Evolutionary conservation across 169 alveolate genomes (phyloP).

Genomic region (Plasmodium gaboni): DNA sequence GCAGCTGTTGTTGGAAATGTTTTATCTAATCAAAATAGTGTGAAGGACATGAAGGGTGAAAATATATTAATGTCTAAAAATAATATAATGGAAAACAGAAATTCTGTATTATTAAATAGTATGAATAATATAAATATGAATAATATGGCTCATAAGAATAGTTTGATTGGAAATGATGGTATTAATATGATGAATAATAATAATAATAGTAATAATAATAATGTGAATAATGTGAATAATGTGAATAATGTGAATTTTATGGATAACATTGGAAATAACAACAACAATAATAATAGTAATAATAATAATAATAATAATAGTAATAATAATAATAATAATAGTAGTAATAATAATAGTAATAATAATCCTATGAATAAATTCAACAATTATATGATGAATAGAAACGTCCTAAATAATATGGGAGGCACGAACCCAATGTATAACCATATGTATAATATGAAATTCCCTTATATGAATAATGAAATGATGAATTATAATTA

Average conservation of each 20-base stretch:
- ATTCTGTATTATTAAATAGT: neutral
- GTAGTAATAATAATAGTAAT: slow-evolving; percentile 2
- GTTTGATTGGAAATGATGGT: neutral
- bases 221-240: neutral
- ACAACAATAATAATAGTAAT: neutral
- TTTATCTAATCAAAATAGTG: neutral
- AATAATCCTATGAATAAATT: slow-evolving; percentile 27
- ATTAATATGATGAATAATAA: too few species aligned
- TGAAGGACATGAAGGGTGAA: slow-evolving; percentile 12
- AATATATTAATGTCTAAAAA: neutral
- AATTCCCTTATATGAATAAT: slow-evolving; percentile 51
- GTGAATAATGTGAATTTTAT: neutral
- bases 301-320: neutral
- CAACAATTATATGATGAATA: slow-evolving; percentile 10
- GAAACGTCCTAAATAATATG: neutral
- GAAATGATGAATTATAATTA: slow-evolving; percentile 65
- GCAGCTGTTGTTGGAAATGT: neutral
- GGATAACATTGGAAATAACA: neutral
- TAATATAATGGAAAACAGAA: neutral
- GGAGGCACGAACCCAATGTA: slow-evolving; percentile 12
- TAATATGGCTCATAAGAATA: neutral
- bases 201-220: neutral
- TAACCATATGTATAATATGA: slow-evolving; percentile 34
- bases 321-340: neutral
- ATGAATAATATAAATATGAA: neutral